phyloP scores from a whole-genome alignment of 2,329 filamentous ascomycete genomes.

The Alternaria novae-zelandiae region DNA sequence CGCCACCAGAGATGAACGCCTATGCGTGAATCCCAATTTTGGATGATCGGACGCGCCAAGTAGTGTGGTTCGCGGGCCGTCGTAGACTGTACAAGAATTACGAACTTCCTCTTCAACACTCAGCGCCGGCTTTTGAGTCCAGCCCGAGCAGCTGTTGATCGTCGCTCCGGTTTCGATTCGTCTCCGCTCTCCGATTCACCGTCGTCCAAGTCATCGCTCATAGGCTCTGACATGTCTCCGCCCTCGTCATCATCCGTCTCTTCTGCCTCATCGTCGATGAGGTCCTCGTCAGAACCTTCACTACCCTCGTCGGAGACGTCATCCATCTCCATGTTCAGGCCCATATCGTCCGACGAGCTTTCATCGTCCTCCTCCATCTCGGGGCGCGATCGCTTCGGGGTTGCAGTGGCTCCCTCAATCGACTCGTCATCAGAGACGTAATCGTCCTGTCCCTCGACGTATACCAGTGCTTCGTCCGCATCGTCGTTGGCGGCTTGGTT shows the following conservation, averaged over 20 bases:
- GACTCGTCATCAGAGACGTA: conserved; percentile 61
- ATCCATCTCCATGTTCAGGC: conserved; percentile 56
- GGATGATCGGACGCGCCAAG: conserved; percentile 5
- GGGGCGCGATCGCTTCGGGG: conserved; percentile 32
- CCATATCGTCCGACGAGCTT: conserved; percentile 63
- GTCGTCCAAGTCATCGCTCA: conserved; percentile 55
- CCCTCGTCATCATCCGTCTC: conserved; percentile 55
- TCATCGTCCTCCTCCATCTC: conserved; percentile 40
- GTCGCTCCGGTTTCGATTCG: conserved; percentile 40
- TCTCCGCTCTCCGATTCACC: conserved; percentile 55
- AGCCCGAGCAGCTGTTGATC: conserved; percentile 43
- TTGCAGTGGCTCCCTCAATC: conserved; percentile 19
- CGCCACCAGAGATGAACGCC: conserved; percentile 4
- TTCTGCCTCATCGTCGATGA: conserved; percentile 61
- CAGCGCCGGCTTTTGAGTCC: conserved; percentile 39
- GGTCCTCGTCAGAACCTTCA: conserved; percentile 45
- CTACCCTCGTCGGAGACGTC: conserved; percentile 56
- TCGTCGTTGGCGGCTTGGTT: conserved; percentile 67
- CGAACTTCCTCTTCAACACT: conserved; percentile 4
- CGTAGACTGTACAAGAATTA: conserved; percentile 11
- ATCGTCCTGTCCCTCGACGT: conserved; percentile 82
- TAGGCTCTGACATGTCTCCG: conserved; percentile 56
- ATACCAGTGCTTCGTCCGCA: conserved; percentile 76
- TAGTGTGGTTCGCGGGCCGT: conserved; percentile 3
- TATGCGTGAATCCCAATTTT: conserved; percentile 9